phyloP scores from a whole-genome alignment of 805 yeast genomes.

The Blastobotrys chiropterorum region DNA sequence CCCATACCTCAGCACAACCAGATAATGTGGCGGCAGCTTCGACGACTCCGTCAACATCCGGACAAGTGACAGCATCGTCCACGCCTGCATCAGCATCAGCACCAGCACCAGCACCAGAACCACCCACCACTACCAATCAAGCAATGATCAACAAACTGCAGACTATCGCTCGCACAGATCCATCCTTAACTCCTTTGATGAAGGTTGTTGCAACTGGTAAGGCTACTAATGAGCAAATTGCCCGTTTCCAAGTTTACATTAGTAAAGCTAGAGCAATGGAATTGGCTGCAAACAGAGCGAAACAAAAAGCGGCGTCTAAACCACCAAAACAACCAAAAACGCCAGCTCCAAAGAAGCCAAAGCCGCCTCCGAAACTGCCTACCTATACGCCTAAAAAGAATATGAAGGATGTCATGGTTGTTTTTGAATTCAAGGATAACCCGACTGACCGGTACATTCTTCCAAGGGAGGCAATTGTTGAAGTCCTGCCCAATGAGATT shows the following conservation, averaged over 20 bases:
- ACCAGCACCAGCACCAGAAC: conserved; percentile 7
- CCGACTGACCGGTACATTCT: conserved; percentile 65
- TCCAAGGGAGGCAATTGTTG: conserved; percentile 74
- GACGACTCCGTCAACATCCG: not conserved
- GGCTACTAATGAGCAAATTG: conserved; percentile 66
- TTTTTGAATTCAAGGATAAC: conserved; percentile 80
- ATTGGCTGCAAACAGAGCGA: conserved; percentile 8
- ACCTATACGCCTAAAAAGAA: conserved; percentile 45
- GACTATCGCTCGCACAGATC: conserved; percentile 70
- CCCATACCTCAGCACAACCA: not conserved
- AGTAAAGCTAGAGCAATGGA: conserved; percentile 55
- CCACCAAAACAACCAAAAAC: conserved; percentile 9
- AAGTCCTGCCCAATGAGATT: conserved; percentile 35
- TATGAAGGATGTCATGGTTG: conserved; percentile 56
- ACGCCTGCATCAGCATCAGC: not conserved
- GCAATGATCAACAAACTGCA: conserved; percentile 83
- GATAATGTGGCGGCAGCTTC: not conserved
- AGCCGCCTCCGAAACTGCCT: conserved; percentile 9
- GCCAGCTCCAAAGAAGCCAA: conserved; percentile 20
- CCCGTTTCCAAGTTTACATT: conserved; percentile 74
- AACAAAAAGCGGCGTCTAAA: conserved; percentile 13
- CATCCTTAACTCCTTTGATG: conserved; percentile 66
- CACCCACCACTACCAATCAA: conserved; percentile 38
- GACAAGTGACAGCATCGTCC: not conserved
- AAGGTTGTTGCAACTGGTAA: conserved; percentile 77